Evolutionary conservation across 1,139 yeast genomes (phyloP), one percentile per base, ranked within the genome.

Genomic region (Scheffersomyces segobiensis): DNA sequence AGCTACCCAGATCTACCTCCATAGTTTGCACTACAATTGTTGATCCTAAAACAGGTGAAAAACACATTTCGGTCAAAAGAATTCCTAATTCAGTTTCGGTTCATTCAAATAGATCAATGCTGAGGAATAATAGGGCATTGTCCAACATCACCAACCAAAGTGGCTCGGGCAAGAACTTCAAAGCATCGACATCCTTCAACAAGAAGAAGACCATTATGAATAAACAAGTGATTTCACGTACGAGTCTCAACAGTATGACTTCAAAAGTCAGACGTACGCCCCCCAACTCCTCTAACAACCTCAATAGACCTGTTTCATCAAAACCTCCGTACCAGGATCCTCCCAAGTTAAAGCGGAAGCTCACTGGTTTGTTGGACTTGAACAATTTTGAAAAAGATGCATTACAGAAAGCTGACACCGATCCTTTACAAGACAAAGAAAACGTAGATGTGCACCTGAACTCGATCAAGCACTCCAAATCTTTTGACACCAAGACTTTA

Each of bases 1-100:
- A 66, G 32, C 67, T 81, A 59, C 82, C 85, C 46, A 74, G 80
- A 61, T 81, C 87, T 2, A 75, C 80, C 10, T 79, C 86, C 50
- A 75, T 76, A 54, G 75, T 79, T n/a, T 82, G 77, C 56, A 83
- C 87, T 0, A 81, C 82, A 0, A 64, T 69, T 4, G 65, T 68
- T 52, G 75, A 75, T 60, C 69, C 69, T 42, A 57, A 56, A 5
- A 72, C 76, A 3, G 78, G 77, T 8, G 77, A 73, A 57, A 65
- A 63, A 46, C 64, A 65, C 48, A 67, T 72, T 3, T 65, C 73
- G 0, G 64, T 68, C 46, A 68, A 69, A 55, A 66, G 66, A 54
- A 58, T 72, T 2, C 66, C 70, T 0, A 63, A 67, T 20, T 70
- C 76, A 3, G 50, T 65, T 3, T 72, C 77, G 4, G 57, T 59